A percentile compares a stretch with the other conserved stretches of the same genome.
Evolutionary conservation across 148 eudicot genomes (phyloP).

Genomic region (Limonium bicolor): DNA sequence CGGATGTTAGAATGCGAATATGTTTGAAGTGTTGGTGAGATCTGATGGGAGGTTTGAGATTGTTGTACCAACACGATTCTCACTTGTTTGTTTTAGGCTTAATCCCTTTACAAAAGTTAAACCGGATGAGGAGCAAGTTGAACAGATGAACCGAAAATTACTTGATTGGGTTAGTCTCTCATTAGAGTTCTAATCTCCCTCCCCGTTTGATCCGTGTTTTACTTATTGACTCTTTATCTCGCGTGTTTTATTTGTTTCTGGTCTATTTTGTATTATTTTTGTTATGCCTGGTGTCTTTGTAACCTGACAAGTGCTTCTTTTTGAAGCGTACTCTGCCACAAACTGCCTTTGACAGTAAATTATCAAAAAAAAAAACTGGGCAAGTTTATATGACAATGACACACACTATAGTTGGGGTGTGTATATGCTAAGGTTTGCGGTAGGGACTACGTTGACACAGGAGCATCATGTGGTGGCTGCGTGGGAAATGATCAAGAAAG

Average conservation of each 20-base stretch:
- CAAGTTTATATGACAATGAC: conserved; percentile 27
- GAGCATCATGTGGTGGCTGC: conserved; percentile 26
- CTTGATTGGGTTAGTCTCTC: conserved; percentile 31
- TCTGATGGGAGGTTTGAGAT: conserved; percentile 24
- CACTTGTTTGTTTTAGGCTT: conserved; percentile 25
- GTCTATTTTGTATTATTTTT: too few species aligned
- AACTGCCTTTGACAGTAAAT: too few species aligned
- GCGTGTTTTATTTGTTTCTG: too few species aligned
- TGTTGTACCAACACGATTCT: conserved; percentile 16
- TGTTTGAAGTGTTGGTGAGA: conserved; percentile 22
- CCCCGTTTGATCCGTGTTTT: too few species aligned
- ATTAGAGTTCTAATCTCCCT: too few species aligned
- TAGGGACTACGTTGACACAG: conserved; percentile 37
- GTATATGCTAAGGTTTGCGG: conserved; percentile 32
- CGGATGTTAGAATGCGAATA: conserved; percentile 20
- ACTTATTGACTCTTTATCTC: too few species aligned
- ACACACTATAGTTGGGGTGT: conserved; percentile 27
- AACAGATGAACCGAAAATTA: conserved; percentile 20
- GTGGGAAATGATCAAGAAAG: conserved; percentile 31
- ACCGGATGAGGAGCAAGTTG: background rate
- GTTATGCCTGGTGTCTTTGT: too few species aligned
- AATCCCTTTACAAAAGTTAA: background rate
- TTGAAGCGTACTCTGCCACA: too few species aligned
- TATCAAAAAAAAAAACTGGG: too few species aligned
- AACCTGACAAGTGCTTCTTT: too few species aligned